Evolutionary conservation across 345 rosid species (phyloP), one percentile per base, ranked within the genome.

Genomic region (Linum lewisii): DNA sequence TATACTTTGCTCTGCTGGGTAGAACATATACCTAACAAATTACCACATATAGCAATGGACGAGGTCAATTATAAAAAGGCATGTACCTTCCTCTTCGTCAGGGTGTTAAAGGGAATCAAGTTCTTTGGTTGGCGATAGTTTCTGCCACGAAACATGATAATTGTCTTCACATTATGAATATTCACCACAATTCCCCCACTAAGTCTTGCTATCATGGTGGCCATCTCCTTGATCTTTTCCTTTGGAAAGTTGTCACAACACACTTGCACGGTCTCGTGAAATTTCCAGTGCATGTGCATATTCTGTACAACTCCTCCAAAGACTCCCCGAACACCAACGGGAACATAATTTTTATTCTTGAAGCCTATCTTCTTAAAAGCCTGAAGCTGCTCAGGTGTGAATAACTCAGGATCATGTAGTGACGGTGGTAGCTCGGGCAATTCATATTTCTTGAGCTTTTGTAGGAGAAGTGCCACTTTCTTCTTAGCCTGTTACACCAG

Each of bases 231-330:
- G 21, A 92, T 92, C 73, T 82, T 88, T 65, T 92, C 98, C 73
- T 83, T 84, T 18, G 97, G 91, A 63, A 88, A 86, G 75, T 88
- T 86, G 74, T 88, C 98, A 60, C 98, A 92, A 52, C 93, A 86
- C 61, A 88, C 97, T 78, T 92, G 98, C 38, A 92, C 95, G 0
- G 98, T 92, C 82, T 92, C 97, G 59, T 92, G 98, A 79, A 92
- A 92, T 79, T 92, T 92, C 98, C 97, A 92, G 53, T 92, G 98
- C 64, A 92, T 79, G 79, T 92, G 98, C 97, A 92, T 86, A 72
- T 92, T 92, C 61, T 89, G 98, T 6, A 92, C 97, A 24, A 89
- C 98, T 61, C 98, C 98, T 63, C 97, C 95, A 75, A 92, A 92
- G 61, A 92, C 98, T 57, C 98, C 98, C 65, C 98, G 88, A 38